A percentile compares a stretch with the other conserved stretches of the same genome.
Evolutionary conservation across 768 basidiomycete species (phyloP).

Genomic region (Neoboletus brunneissimus): DNA sequence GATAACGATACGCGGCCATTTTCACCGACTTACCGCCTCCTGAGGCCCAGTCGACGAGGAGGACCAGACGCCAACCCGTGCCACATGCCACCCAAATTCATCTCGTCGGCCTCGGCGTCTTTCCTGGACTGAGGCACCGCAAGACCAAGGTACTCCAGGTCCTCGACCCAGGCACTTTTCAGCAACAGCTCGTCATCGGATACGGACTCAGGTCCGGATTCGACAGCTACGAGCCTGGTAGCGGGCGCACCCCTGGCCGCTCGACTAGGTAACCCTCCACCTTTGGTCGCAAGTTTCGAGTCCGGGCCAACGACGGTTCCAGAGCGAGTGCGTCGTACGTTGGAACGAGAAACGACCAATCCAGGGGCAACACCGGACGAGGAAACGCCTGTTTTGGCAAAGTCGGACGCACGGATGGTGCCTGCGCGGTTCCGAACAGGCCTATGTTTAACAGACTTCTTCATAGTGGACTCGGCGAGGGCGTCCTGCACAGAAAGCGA

Average conservation of each 20-base stretch:
- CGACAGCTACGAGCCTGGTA: neutral
- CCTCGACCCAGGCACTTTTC: constrained; percentile 21
- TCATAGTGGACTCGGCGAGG: constrained; percentile 4
- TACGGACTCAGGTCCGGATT: constrained; percentile 10
- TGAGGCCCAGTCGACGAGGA: constrained; percentile 8
- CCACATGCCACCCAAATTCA: constrained; percentile 25
- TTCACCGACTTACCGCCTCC: constrained; percentile 7
- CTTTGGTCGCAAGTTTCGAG: constrained; percentile 21
- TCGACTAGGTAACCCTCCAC: neutral
- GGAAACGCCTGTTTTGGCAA: constrained; percentile 16
- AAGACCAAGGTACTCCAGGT: constrained; percentile 21
- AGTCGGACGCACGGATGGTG: constrained; percentile 52
- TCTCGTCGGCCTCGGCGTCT: constrained; percentile 23
- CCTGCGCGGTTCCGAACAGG: constrained; percentile 41
- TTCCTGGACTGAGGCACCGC: neutral
- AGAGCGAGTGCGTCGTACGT: constrained; percentile 44
- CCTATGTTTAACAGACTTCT: constrained; percentile 8
- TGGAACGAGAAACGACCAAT: constrained; percentile 1
- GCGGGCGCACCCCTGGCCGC: neutral
- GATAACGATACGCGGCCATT: neutral
- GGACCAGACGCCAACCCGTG: constrained; percentile 3
- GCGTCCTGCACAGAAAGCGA: constrained; percentile 25
- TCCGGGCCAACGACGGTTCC: constrained; percentile 43
- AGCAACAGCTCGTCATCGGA: constrained; percentile 27
- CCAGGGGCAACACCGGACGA: constrained; percentile 1